Evolutionary conservation across 192 early-diverging fungal species (phyloP).

Genomic region (Linnemannia schmuckeri): DNA sequence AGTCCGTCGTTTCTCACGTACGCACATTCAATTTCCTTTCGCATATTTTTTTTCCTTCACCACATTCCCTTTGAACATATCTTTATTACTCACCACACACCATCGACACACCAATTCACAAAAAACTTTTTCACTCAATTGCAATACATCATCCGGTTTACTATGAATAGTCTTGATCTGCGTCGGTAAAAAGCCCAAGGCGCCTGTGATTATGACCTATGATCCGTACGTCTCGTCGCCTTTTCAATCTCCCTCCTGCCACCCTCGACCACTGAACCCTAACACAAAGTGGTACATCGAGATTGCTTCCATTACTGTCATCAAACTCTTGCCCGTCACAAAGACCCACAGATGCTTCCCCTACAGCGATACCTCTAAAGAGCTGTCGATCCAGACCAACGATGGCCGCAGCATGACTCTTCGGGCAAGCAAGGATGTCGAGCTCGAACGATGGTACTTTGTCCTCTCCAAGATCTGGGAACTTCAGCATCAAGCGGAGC

Average conservation of each 20-base stretch:
- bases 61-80: too few relatives aligned
- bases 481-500: constrained; percentile 9
- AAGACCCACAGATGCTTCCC: constrained; percentile 20
- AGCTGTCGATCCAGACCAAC: constrained; percentile 24
- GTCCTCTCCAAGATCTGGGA: constrained; percentile 36
- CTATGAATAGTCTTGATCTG: constrained; percentile 28
- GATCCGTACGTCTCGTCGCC: constrained; percentile 46
- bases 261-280: constrained; percentile 28
- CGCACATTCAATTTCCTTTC: too few relatives aligned
- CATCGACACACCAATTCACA: too few relatives aligned
- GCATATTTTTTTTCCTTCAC: too few relatives aligned
- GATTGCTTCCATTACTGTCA: constrained; percentile 14
- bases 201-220: constrained; percentile 33
- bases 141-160: too few relatives aligned
- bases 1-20: too few relatives aligned
- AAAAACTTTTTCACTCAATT: too few relatives aligned
- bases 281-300: constrained; percentile 51
- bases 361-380: not conserved
- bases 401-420: constrained; percentile 28
- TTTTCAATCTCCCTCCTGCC: constrained; percentile 23
- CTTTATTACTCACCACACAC: too few relatives aligned
- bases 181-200: constrained; percentile 29
- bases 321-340: constrained; percentile 18
- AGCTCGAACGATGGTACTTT: constrained; percentile 50
- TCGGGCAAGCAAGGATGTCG: constrained; percentile 39